Conservation (phyloP, 768 basidiomycete genomes). For the Naganishia vishniacii region DNA sequence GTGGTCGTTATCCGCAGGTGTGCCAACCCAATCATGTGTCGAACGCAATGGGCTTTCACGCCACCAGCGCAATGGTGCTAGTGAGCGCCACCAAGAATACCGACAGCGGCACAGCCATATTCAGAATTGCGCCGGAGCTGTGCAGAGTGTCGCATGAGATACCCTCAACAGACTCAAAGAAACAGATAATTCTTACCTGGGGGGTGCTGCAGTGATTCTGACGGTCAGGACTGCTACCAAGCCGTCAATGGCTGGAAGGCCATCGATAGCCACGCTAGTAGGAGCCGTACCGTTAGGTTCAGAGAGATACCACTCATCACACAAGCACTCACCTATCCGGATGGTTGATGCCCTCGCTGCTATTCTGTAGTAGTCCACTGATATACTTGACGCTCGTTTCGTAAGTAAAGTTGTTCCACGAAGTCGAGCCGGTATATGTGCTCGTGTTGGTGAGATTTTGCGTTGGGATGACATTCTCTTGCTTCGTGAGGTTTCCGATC, state of each 20-base stretch:
- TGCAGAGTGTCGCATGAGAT: too few relatives aligned
- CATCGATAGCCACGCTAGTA: conserved; percentile 34
- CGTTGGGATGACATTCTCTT: conserved; percentile 31
- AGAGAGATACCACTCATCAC: too few relatives aligned
- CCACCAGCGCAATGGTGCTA: neutral
- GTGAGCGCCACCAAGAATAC: conserved; percentile 1
- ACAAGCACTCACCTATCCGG: conserved; percentile 23
- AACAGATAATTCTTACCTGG: neutral
- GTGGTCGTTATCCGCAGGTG: too few relatives aligned
- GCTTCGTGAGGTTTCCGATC: conserved; percentile 72
- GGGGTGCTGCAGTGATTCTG: conserved; percentile 53
- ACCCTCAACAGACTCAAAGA: neutral
- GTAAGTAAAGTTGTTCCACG: conserved; percentile 66
- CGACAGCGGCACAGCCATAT: neutral
- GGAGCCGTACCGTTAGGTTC: too few relatives aligned
- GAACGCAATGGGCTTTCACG: too few relatives aligned
- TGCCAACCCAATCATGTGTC: too few relatives aligned
- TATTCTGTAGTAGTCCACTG: conserved; percentile 65
- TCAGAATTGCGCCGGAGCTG: neutral
- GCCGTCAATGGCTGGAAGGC: conserved; percentile 62
- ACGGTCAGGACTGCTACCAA: conserved; percentile 73
- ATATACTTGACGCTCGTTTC: conserved; percentile 64
- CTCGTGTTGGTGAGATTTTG: conserved; percentile 56
- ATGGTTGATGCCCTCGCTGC: conserved; percentile 54
- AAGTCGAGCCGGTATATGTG: conserved; percentile 61